phyloP scores from a whole-genome alignment of 2,329 filamentous ascomycete genomes.

The Trichoderma sp. region DNA sequence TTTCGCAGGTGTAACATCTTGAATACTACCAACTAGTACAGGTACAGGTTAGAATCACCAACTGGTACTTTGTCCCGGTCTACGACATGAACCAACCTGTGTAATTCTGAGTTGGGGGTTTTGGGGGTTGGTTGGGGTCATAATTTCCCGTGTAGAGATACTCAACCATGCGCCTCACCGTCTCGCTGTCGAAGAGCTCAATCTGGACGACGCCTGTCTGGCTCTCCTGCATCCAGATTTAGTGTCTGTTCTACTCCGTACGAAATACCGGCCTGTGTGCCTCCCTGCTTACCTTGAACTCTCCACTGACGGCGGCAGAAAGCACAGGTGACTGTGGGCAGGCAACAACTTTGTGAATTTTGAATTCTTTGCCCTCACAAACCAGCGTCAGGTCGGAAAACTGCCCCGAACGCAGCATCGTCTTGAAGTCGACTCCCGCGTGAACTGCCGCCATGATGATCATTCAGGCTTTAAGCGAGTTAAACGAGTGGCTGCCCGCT shows the following conservation, averaged over 20 bases:
- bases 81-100: not conserved
- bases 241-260: not conserved
- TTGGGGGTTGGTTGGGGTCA: not conserved
- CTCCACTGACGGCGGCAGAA: constrained; percentile 17
- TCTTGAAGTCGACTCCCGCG: not conserved
- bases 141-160: constrained; percentile 27
- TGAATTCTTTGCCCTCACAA: constrained; percentile 23
- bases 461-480: not conserved
- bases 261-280: not conserved
- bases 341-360: constrained; percentile 24
- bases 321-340: constrained; percentile 25
- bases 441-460: not conserved
- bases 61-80: not conserved
- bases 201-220: constrained; percentile 20
- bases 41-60: not conserved
- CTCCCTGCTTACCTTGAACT: constrained; percentile 20
- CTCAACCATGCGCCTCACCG: constrained; percentile 24
- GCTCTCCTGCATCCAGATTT: constrained; percentile 19
- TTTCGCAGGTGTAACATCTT: not conserved
- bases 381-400: constrained; percentile 25
- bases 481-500: not conserved
- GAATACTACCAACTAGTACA: not conserved
- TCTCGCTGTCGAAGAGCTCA: constrained; percentile 20
- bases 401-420: constrained; percentile 18
- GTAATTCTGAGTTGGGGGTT: not conserved